Base-by-base conservation (phyloP, 345 rosid genomes). In the Eucalyptus sp. region DNA sequence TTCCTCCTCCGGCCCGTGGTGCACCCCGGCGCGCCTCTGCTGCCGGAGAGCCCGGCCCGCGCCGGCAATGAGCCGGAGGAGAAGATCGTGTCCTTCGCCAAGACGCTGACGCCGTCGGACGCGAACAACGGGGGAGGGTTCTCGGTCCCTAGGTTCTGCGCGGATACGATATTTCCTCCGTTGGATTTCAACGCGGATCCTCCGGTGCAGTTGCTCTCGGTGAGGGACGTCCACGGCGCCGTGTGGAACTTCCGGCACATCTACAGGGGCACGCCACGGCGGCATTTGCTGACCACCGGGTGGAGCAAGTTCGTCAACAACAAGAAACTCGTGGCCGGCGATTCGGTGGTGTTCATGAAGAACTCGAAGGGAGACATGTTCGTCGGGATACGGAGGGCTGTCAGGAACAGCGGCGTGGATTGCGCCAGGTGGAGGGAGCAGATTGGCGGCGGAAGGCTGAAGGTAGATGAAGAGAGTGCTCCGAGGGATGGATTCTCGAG, bases 91-190 rank as follows among this genome's bases (percentile, higher is more conserved):
- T 91, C 96, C 41, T 96, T 94, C 76, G 96, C 99, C 0, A 98
- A 98, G 93, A 91, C 94, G 68, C 86, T 98, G 18, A 97, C 98
- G 81, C 96, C 98, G 58, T 96, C 99, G 3, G 99, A 98, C 88
- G 99, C 99, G 25, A 97, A 97, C 89, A 97, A 96, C 50, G 99
- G 99, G 20, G 99, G 99, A 12, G 98, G 99, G 3, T 97, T 97
- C 92, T 97, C 99, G 22, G 99, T 98, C 62, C 99, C 98, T 48
- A 93, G 98, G 80, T 97, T 93, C 88, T 98, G 99, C 49, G 99
- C 98, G 2, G 99, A 97, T 88, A 94, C 96, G 1, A 94, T 98
- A 13, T 97, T 97, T 89, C 99, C 99, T 86, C 93, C 93, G 7
- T 93, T 98, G n/a, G 90, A 98, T 92, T 96, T 91, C 90, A 89